Evolutionary conservation across 306 rosid genomes (phyloP).

Genomic region (Lathyrus oleraceus): DNA sequence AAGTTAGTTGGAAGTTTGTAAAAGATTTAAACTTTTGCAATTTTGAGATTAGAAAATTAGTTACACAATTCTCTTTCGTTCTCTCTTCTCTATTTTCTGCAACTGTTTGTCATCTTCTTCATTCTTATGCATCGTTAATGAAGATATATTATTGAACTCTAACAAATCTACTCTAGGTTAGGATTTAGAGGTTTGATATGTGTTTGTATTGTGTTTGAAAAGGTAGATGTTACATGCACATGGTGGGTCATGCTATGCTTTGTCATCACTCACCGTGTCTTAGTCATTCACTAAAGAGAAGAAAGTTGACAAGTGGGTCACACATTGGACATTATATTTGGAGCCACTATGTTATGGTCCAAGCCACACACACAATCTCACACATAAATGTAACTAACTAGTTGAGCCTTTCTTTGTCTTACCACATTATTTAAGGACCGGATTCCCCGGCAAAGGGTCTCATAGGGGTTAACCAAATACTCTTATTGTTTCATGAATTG

Average conservation of each 20-base stretch:
- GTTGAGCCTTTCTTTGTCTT: neutral
- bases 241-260: constrained; percentile 45
- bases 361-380: constrained; percentile 14
- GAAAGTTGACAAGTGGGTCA: constrained; percentile 28
- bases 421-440: constrained; percentile 32
- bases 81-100: no score
- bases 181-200: constrained; percentile 38
- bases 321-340: constrained; percentile 3
- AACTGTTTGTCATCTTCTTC: no score
- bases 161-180: no score
- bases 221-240: constrained; percentile 45
- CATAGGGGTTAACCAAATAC: neutral
- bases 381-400: neutral
- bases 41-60: no score
- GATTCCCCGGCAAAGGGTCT: constrained; percentile 35
- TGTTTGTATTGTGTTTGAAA: constrained; percentile 31
- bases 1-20: no score
- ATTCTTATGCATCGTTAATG: no score
- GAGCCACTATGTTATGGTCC: constrained; percentile 32
- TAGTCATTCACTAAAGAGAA: constrained; percentile 23
- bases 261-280: constrained; percentile 31
- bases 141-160: no score
- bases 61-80: no score
- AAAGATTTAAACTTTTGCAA: no score
- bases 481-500: constrained; percentile 28